Percentiles rank a stretch among this genome's conserved stretches.
Conservation (phyloP, 176 grass and related monocot species). For the Tillandsia fasciculata region DNA sequence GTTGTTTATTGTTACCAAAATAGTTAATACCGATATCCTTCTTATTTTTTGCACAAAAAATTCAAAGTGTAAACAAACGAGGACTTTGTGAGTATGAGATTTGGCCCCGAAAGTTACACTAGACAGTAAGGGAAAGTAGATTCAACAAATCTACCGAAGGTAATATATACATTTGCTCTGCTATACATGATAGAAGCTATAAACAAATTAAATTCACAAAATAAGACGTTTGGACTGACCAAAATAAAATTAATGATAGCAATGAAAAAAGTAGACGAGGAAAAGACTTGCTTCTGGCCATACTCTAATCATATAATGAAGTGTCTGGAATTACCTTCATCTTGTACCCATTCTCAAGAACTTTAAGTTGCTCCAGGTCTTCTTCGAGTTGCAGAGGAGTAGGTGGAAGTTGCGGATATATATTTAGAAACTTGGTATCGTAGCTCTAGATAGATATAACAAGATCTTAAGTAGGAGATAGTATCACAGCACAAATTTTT, state of each 20-base stretch:
- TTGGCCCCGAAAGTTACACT: too few relatives aligned
- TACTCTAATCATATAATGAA: not conserved
- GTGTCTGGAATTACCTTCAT: constrained; percentile 72
- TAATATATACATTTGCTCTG: not conserved
- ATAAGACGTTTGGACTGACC: too few relatives aligned
- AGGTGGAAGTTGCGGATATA: constrained; percentile 59
- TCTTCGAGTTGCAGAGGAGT: constrained; percentile 85
- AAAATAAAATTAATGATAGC: too few relatives aligned
- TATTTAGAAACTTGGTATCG: constrained; percentile 86
- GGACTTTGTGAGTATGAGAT: constrained; percentile 6
- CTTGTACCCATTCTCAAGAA: constrained; percentile 84
- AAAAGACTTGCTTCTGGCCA: too few relatives aligned
- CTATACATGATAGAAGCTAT: too few relatives aligned
- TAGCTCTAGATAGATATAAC: constrained; percentile 41
- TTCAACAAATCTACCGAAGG: not conserved
- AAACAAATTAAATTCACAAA: too few relatives aligned
- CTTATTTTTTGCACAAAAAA: not conserved
- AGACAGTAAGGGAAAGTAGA: not conserved
- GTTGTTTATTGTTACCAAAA: too few relatives aligned
- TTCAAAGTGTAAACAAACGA: not conserved
- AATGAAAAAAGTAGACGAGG: too few relatives aligned
- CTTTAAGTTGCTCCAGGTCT: constrained; percentile 97
- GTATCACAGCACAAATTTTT: too few relatives aligned
- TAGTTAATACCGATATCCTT: too few relatives aligned
- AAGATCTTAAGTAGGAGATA: not conserved